phyloP scores from a whole-genome alignment of 495 filamentous ascomycete species.

The Zalerion maritima region DNA sequence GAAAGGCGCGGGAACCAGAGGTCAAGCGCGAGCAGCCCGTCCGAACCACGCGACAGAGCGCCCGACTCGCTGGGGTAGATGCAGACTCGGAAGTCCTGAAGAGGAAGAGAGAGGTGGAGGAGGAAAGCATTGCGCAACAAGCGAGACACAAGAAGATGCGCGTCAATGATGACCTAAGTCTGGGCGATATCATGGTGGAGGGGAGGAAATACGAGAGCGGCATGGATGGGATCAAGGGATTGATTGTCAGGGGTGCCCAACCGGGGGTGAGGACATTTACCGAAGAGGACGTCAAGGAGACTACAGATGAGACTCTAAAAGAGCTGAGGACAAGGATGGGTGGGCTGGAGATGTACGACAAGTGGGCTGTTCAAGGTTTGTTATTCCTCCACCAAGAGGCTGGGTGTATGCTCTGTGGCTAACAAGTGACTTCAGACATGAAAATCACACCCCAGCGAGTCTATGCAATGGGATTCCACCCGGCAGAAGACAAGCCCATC shows the following conservation, averaged over 20 bases:
- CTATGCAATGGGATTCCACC: conserved; percentile 81
- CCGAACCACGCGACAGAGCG: conserved; percentile 34
- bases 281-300: conserved; percentile 64
- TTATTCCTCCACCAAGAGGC: no score
- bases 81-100: conserved; percentile 47
- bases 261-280: conserved; percentile 72
- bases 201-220: conserved; percentile 47
- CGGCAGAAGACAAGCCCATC: conserved; percentile 66
- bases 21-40: conserved; percentile 14
- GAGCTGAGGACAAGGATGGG: conserved; percentile 69
- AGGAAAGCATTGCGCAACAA: conserved; percentile 42
- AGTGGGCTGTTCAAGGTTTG: conserved; percentile 62
- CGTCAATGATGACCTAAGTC: conserved; percentile 53
- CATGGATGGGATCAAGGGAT: conserved; percentile 35
- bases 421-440: conserved; percentile 67
- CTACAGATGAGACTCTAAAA: conserved; percentile 61
- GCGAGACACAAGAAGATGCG: conserved; percentile 58
- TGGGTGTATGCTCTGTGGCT: no score
- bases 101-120: conserved; percentile 63
- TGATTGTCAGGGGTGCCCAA: conserved; percentile 50
- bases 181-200: conserved; percentile 61
- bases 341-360: conserved; percentile 63
- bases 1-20: conserved; percentile 12
- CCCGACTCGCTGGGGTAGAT: conserved; percentile 32
- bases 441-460: conserved; percentile 87